These are phyloP conservation scores for Miscanthus sacchariflorus DNA, from an alignment of 202 grass and related monocot genomes.

Conservation along the genomic window DNA sequence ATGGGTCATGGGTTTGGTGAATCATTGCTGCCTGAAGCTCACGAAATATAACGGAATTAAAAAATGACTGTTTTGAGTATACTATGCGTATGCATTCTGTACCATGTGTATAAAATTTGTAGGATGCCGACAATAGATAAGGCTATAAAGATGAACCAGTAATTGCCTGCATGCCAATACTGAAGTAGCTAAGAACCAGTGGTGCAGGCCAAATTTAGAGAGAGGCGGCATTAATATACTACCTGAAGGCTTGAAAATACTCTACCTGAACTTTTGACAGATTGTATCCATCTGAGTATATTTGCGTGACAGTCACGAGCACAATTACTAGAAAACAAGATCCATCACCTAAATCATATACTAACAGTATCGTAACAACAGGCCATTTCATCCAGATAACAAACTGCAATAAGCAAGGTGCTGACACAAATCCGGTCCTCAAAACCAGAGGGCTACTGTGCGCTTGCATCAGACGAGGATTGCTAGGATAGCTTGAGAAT, in stretches of 20 bases:
- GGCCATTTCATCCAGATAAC: too few species aligned
- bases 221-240: too few species aligned
- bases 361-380: too few species aligned
- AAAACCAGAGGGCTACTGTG: too few species aligned
- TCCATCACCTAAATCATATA: too few species aligned
- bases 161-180: not conserved
- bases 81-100: not conserved
- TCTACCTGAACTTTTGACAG: not conserved
- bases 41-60: not conserved
- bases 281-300: not conserved
- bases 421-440: too few species aligned
- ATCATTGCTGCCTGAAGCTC: not conserved
- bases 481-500: too few species aligned
- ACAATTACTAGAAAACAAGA: not conserved
- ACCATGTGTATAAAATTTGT: not conserved
- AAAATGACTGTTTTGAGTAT: not conserved
- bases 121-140: not conserved
- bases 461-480: too few species aligned
- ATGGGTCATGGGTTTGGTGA: not conserved
- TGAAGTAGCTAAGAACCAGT: not conserved
- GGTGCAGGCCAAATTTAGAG: not conserved
- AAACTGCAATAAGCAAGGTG: too few species aligned
- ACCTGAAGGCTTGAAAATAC: not conserved
- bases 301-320: not conserved
- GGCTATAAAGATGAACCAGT: not conserved